These are phyloP conservation scores for Acanthamoeba sp. DNA, from an alignment of 208 protist species.

Conservation along the genomic window DNA sequence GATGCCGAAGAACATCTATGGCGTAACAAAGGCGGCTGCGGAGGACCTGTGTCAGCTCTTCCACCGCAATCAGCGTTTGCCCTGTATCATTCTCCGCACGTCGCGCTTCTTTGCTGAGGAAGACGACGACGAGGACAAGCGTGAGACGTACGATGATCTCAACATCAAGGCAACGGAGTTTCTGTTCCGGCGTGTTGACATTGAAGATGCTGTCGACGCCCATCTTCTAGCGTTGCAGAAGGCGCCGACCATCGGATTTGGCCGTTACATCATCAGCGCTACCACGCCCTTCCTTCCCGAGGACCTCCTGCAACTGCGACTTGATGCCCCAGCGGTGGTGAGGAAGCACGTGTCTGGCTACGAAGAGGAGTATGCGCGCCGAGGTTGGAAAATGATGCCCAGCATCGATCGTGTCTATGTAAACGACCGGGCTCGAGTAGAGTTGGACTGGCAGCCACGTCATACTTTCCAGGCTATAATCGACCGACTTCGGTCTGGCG, in stretches of 20 bases:
- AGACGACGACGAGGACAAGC: conserved; percentile 48
- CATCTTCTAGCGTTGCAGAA: conserved; percentile 72
- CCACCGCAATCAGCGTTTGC: conserved; percentile 43
- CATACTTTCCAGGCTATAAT: neutral
- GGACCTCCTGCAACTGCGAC: neutral
- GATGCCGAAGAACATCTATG: conserved; percentile 78
- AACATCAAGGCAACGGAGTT: conserved; percentile 76
- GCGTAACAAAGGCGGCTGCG: conserved; percentile 54
- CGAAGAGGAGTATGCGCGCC: neutral
- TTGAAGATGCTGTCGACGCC: conserved; percentile 70
- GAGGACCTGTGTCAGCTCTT: conserved; percentile 78
- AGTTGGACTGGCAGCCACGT: conserved; percentile 36
- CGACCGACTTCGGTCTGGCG: neutral
- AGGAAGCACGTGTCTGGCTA: neutral
- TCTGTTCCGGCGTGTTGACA: conserved; percentile 65
- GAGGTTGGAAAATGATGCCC: conserved; percentile 52
- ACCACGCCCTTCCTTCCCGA: conserved; percentile 50
- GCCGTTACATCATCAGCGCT: conserved; percentile 66
- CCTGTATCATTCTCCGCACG: conserved; percentile 29
- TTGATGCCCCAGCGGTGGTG: conserved; percentile 44
- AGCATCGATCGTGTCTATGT: conserved; percentile 64
- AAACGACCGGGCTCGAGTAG: neutral
- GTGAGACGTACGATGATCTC: conserved; percentile 5
- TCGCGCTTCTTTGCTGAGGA: conserved; percentile 75
- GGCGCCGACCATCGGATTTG: conserved; percentile 67